These are phyloP conservation scores for Lactifluus volemus DNA, from an alignment of 768 basidiomycete genomes.

Conservation along the genomic window DNA sequence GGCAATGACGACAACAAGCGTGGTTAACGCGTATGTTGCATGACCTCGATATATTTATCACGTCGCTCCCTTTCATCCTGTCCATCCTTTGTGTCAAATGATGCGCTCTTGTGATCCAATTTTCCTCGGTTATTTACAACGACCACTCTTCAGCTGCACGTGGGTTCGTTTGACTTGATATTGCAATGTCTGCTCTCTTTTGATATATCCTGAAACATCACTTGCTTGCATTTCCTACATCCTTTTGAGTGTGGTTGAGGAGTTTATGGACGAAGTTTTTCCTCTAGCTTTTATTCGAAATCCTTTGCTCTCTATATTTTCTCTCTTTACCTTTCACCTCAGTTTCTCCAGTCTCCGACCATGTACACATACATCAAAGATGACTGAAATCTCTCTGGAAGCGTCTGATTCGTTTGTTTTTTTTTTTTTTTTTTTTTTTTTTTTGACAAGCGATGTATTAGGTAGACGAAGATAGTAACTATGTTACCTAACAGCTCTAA, in stretches of 20 bases:
- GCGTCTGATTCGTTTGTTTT: too few species aligned
- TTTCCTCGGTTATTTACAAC: constrained; percentile 14
- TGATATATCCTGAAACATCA: constrained; percentile 18
- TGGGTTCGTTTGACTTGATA: constrained; percentile 10
- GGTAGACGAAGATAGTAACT: too few species aligned
- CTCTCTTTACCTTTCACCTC: neutral
- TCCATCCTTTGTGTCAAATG: constrained; percentile 5
- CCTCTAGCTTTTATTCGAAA: neutral
- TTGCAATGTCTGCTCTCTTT: constrained; percentile 15
- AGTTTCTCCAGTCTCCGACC: constrained; percentile 3
- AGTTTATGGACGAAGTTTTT: constrained; percentile 6
- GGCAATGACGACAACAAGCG: constrained; percentile 8
- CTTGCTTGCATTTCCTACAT: constrained; percentile 16
- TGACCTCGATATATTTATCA: constrained; percentile 15
- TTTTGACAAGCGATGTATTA: too few species aligned
- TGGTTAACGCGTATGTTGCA: neutral
- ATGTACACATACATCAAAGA: constrained; percentile 15
- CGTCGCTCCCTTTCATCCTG: constrained; percentile 12
- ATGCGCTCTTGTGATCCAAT: constrained; percentile 5
- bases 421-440: too few species aligned
- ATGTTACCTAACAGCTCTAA: too few species aligned
- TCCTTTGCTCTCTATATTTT: neutral
- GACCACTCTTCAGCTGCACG: constrained; percentile 7
- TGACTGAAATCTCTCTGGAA: neutral
- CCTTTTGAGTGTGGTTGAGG: constrained; percentile 5